These are phyloP conservation scores for Saturnispora galanensis DNA, from an alignment of 805 yeast species.

Conservation along the genomic window DNA sequence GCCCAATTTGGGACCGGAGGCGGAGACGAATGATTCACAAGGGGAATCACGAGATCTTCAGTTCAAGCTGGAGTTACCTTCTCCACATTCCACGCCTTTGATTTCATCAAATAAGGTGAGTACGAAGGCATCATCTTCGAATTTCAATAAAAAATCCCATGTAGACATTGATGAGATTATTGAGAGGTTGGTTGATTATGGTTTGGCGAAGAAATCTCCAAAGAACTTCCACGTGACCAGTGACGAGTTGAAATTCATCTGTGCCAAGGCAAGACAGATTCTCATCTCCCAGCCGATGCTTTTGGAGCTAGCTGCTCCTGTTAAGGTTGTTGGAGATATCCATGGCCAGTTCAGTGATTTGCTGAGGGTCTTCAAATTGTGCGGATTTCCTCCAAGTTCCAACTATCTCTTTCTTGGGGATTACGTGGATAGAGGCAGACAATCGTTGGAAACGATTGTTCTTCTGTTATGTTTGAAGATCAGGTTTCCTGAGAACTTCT, in stretches of 20 bases:
- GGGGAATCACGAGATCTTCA: conserved; percentile 1
- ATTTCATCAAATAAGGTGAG: background rate
- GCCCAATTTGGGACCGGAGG: conserved; percentile 2
- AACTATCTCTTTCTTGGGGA: conserved; percentile 50
- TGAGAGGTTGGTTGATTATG: conserved; percentile 46
- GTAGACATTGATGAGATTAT: conserved; percentile 55
- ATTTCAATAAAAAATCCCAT: background rate
- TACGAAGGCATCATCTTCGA: conserved; percentile 1
- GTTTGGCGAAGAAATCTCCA: conserved; percentile 32
- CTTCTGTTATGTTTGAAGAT: conserved; percentile 44
- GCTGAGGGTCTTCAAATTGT: conserved; percentile 43
- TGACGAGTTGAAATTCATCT: conserved; percentile 46
- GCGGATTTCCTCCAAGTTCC: conserved; percentile 50
- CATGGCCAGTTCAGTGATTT: conserved; percentile 59
- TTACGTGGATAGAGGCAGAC: conserved; percentile 51
- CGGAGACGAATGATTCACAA: too few relatives aligned
- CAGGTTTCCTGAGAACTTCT: conserved; percentile 51
- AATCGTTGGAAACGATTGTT: conserved; percentile 45
- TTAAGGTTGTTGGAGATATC: conserved; percentile 75
- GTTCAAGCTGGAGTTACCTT: conserved; percentile 4
- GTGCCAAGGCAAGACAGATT: conserved; percentile 48
- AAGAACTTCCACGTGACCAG: conserved; percentile 42
- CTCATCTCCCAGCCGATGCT: conserved; percentile 57
- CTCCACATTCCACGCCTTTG: background rate
- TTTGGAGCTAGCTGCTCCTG: conserved; percentile 63